Evolutionary conservation across 768 basidiomycete species (phyloP), one percentile per base, ranked within the genome.

Genomic region (Psilocybe azurescens): DNA sequence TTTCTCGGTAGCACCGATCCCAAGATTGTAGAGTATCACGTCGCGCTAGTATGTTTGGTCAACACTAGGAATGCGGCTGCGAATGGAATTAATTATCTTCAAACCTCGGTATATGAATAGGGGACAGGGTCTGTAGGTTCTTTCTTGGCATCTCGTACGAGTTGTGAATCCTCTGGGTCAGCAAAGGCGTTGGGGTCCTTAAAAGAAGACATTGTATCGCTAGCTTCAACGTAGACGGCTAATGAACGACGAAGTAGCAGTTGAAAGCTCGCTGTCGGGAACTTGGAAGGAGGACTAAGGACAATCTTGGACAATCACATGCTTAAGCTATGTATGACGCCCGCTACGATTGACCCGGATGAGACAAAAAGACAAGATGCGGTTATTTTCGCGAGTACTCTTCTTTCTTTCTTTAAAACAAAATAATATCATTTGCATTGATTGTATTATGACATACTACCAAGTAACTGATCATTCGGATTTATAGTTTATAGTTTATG

Each of bases 1-100:
- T 69, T 91, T 86, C 77, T 91, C 95, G 1, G 90, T 96, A 24
- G 96, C 97, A 10, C 97, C 97, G 60, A 99, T 77, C 39, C 97
- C 96, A 38, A 99, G 81, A 76, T 98, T 98, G 80, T 99, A 99
- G 9, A 99, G 80, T 65, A 97, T 91, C 39, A 98, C 86, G 71
- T 99, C 95, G 30, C 92, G 85, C 79, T 85, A 53, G 32, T 18
- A 39, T 39, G n/a, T 14, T 61, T 38, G 16, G 14, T 58, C 53
- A 51, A 13, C 46, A 47, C 13, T 30, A 24, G 56, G 29, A 24
- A 29, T 33, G 24, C 24, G 51, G 30, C 39, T 5, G 49, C 5
- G 39, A 41, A 29, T 14, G 20, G 5, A 28, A 49, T 24, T 24
- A 24, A 47, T 51, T n/a, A 14, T 18, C 7, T 14, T 38, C 64